A percentile compares a stretch with the other conserved stretches of the same genome.
These are phyloP conservation scores for Tetrahymena elliotti DNA, from an alignment of 73 alveolate species.

Conservation along the genomic window DNA sequence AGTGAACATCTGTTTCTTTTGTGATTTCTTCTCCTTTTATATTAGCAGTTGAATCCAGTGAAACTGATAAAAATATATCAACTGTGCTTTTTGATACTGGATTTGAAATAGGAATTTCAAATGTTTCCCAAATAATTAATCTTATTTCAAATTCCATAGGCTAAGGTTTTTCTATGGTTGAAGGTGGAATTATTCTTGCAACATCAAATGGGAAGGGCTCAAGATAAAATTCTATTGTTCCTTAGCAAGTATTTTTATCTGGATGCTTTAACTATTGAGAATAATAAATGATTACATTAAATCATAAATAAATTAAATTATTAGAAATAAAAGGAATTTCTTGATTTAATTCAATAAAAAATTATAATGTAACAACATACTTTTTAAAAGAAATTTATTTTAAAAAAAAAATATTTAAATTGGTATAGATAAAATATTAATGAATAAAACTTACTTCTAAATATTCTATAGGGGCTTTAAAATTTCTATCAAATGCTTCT, in stretches of 20 bases:
- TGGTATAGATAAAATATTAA: background rate
- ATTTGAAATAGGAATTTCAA: slow-evolving; percentile 65
- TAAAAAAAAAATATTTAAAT: too few relatives aligned
- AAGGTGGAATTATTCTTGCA: slow-evolving; percentile 66
- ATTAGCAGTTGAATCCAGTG: slow-evolving; percentile 84
- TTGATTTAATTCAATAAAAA: too few relatives aligned
- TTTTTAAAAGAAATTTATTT: too few relatives aligned
- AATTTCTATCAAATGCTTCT: slow-evolving; percentile 43
- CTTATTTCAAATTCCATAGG: slow-evolving; percentile 90
- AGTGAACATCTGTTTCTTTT: slow-evolving; percentile 90
- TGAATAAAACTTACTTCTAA: slow-evolving; percentile 57
- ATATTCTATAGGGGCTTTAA: slow-evolving; percentile 76
- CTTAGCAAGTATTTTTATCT: slow-evolving; percentile 71
- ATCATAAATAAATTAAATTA: too few relatives aligned
- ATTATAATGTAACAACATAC: too few relatives aligned
- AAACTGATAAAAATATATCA: slow-evolving; percentile 71
- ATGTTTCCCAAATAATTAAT: slow-evolving; percentile 90
- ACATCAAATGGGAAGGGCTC: slow-evolving; percentile 75
- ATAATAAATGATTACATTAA: background rate
- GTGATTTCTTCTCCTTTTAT: slow-evolving; percentile 64
- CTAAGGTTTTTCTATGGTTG: slow-evolving; percentile 60
- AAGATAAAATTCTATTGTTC: slow-evolving; percentile 84
- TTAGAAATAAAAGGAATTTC: too few relatives aligned
- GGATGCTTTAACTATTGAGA: slow-evolving; percentile 3
- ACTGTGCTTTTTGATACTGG: slow-evolving; percentile 79